phyloP scores from a whole-genome alignment of 768 basidiomycete species.

The Lactarius tabidus region DNA sequence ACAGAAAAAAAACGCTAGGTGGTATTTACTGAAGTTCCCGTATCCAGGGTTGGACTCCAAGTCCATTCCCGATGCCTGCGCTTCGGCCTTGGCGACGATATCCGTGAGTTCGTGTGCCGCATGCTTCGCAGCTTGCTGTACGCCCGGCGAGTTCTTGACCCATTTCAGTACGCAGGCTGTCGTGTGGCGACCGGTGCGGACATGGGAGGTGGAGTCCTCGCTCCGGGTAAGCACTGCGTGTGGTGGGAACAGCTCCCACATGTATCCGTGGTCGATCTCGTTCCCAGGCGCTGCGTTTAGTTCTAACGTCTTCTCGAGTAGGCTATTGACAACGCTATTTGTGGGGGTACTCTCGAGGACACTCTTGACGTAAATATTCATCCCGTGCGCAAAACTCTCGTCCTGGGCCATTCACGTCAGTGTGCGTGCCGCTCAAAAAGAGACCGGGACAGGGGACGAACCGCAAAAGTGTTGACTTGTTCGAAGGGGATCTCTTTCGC shows the following conservation, averaged over 20 bases:
- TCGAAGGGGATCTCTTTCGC: conserved; percentile 47
- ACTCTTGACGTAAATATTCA: conserved; percentile 43
- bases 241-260: conserved; percentile 44
- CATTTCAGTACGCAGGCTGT: conserved; percentile 1
- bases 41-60: conserved; percentile 19
- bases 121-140: neutral
- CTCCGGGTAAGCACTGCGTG: conserved; percentile 33
- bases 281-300: conserved; percentile 23
- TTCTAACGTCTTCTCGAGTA: neutral
- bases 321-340: neutral
- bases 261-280: conserved; percentile 30
- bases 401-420: conserved; percentile 33
- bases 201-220: conserved; percentile 39
- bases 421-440: no score
- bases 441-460: conserved; percentile 18
- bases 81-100: neutral
- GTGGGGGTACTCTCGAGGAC: conserved; percentile 16
- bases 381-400: conserved; percentile 34
- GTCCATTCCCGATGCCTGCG: neutral
- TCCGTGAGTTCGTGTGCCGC: conserved; percentile 5
- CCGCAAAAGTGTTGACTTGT: conserved; percentile 40
- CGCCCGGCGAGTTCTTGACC: conserved; percentile 1
- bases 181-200: conserved; percentile 31
- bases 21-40: conserved; percentile 20
- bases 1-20: neutral